These are phyloP conservation scores for Neonothopanus nambi DNA, from an alignment of 1,284 basidiomycete species.

Conservation along the genomic window DNA sequence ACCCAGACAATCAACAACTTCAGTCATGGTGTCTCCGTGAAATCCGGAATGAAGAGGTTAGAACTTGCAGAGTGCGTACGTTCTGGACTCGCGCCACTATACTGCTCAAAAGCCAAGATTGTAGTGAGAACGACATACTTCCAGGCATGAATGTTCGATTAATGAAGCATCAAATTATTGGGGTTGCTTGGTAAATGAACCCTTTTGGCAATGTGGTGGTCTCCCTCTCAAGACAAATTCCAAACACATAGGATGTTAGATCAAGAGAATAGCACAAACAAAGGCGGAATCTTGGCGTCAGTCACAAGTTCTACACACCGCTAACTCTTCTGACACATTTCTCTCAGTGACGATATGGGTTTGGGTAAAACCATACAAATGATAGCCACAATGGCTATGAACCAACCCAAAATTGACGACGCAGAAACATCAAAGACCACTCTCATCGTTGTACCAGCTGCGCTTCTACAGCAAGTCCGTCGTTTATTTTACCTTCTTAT, in stretches of 20 bases:
- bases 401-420: slow-evolving; percentile 49
- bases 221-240: too few relatives aligned
- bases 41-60: slow-evolving; percentile 50
- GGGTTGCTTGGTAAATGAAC: slow-evolving; percentile 57
- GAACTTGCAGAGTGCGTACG: slow-evolving; percentile 45
- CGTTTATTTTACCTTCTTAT: background rate
- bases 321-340: slow-evolving; percentile 13
- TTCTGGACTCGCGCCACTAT: background rate
- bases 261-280: slow-evolving; percentile 50
- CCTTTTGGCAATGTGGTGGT: too few relatives aligned
- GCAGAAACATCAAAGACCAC: slow-evolving; percentile 43
- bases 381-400: slow-evolving; percentile 70
- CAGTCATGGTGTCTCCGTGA: slow-evolving; percentile 50
- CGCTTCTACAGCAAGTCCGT: slow-evolving; percentile 61
- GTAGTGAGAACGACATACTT: slow-evolving; percentile 51
- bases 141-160: slow-evolving; percentile 67
- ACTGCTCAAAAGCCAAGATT: slow-evolving; percentile 7
- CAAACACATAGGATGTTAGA: slow-evolving; percentile 51
- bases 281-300: slow-evolving; percentile 77
- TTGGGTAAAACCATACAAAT: slow-evolving; percentile 78
- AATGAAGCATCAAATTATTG: slow-evolving; percentile 71
- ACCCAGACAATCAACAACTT: slow-evolving; percentile 56
- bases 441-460: slow-evolving; percentile 69
- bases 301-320: slow-evolving; percentile 17
- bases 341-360: slow-evolving; percentile 84